A percentile compares a stretch with the other conserved stretches of the same genome.
phyloP scores from a whole-genome alignment of 768 basidiomycete species.

The Leccinum subtestaceum region DNA sequence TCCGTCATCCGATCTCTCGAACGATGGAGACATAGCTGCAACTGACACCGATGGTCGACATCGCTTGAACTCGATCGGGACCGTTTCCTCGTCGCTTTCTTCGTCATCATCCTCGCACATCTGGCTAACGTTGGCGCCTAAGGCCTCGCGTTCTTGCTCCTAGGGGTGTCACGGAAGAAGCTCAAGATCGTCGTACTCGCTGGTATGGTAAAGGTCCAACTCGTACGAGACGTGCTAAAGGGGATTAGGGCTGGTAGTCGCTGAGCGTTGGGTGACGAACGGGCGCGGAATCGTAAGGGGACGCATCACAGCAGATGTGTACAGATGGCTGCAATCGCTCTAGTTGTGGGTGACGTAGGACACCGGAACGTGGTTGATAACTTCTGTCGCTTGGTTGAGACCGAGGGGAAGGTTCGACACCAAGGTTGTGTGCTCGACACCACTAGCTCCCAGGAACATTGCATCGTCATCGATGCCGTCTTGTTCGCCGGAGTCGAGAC shows the following conservation, averaged over 20 bases:
- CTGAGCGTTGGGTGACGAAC: constrained; percentile 28
- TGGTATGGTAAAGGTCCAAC: constrained; percentile 29
- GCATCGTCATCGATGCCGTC: constrained; percentile 50
- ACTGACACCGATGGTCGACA: constrained; percentile 33
- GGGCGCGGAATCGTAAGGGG: constrained; percentile 21
- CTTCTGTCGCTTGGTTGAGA: constrained; percentile 25
- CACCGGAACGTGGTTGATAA: constrained; percentile 15
- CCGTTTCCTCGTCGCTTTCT: constrained; percentile 36
- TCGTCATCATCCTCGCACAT: constrained; percentile 33
- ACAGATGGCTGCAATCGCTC: constrained; percentile 25
- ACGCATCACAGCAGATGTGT: constrained; percentile 25
- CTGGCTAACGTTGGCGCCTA: constrained; percentile 33
- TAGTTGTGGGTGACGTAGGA: constrained; percentile 31
- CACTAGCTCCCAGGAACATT: constrained; percentile 51
- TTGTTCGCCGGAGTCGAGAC: constrained; percentile 44
- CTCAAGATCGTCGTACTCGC: constrained; percentile 33
- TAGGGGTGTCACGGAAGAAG: constrained; percentile 32
- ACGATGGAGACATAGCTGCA: constrained; percentile 25
- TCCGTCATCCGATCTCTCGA: constrained; percentile 13
- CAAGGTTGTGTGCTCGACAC: constrained; percentile 34
- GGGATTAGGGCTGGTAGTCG: constrained; percentile 40
- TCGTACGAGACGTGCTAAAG: constrained; percentile 35
- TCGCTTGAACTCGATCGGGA: constrained; percentile 35
- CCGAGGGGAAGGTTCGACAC: constrained; percentile 36
- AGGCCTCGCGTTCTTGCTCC: constrained; percentile 22